phyloP scores from a whole-genome alignment of 2,329 filamentous ascomycete genomes.

The Beauveria medogensis region DNA sequence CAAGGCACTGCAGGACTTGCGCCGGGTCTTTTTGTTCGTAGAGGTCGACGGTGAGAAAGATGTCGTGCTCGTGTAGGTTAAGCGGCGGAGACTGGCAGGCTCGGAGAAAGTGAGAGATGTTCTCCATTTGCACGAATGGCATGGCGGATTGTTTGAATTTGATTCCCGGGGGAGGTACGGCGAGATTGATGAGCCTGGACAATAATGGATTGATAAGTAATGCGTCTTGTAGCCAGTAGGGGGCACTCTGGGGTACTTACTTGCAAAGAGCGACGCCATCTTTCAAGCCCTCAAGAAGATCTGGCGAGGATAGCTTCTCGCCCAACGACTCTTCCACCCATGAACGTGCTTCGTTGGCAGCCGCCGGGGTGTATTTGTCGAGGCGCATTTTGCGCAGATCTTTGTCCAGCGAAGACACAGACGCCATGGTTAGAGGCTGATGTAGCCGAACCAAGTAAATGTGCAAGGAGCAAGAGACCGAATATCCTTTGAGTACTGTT shows the following conservation, averaged over 20 bases:
- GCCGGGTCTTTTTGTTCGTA: slow-evolving; percentile 94
- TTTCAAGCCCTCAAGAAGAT: slow-evolving; percentile 78
- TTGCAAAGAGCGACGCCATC: slow-evolving; percentile 91
- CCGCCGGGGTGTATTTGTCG: slow-evolving; percentile 85
- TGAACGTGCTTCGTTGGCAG: slow-evolving; percentile 71
- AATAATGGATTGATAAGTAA: slow-evolving; percentile 11
- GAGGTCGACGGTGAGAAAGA: slow-evolving; percentile 93
- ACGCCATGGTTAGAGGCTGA: slow-evolving; percentile 60
- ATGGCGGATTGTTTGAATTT: slow-evolving; percentile 88
- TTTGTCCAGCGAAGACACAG: slow-evolving; percentile 86
- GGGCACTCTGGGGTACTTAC: slow-evolving; percentile 39
- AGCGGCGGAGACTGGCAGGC: slow-evolving; percentile 80
- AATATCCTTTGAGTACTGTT: neutral
- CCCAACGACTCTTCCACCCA: slow-evolving; percentile 84
- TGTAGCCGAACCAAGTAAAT: neutral
- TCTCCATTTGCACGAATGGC: slow-evolving; percentile 99
- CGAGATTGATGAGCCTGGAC: slow-evolving; percentile 71
- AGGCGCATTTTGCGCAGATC: slow-evolving; percentile 90
- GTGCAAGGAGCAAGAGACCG: neutral
- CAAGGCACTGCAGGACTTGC: slow-evolving; percentile 87
- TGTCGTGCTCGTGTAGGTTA: slow-evolving; percentile 84
- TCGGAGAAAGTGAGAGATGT: slow-evolving; percentile 90
- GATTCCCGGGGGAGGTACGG: slow-evolving; percentile 65
- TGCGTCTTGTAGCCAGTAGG: neutral
- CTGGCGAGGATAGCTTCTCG: slow-evolving; percentile 60